These are phyloP conservation scores for Cladophialophora psammophila DNA, from an alignment of 2,329 filamentous ascomycete genomes.

Conservation along the genomic window DNA sequence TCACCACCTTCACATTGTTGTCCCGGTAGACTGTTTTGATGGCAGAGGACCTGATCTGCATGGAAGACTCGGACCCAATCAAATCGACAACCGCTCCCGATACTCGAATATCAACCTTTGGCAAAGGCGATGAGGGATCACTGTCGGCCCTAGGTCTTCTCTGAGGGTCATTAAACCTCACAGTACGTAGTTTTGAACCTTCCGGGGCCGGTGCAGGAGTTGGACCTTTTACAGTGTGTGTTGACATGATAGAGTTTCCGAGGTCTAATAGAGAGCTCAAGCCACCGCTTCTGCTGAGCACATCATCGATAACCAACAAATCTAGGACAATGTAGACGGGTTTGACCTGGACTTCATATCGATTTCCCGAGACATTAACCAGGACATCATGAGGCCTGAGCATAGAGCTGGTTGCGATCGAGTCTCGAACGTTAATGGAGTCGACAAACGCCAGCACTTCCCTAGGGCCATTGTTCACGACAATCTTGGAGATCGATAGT, in stretches of 20 bases:
- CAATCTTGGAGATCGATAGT: constrained; percentile 49
- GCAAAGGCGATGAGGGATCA: constrained; percentile 38
- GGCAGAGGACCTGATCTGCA: constrained; percentile 78
- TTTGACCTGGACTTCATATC: constrained; percentile 73
- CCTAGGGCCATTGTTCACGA: constrained; percentile 57
- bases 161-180: constrained; percentile 62
- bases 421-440: constrained; percentile 52
- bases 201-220: constrained; percentile 25
- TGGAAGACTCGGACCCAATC: constrained; percentile 76
- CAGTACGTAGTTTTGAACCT: constrained; percentile 53
- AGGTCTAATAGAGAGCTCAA: constrained; percentile 90
- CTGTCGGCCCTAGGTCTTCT: constrained; percentile 31
- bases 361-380: constrained; percentile 31
- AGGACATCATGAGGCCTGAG: constrained; percentile 38
- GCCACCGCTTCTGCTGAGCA: constrained; percentile 86
- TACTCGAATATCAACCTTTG: constrained; percentile 77
- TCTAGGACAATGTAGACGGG: constrained; percentile 80
- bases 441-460: constrained; percentile 62
- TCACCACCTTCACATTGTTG: constrained; percentile 73
- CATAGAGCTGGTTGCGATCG: constrained; percentile 40
- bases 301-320: constrained; percentile 81
- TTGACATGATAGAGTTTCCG: constrained; percentile 81
- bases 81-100: constrained; percentile 79
- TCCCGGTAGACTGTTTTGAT: constrained; percentile 81
- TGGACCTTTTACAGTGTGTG: constrained; percentile 60